phyloP scores from a whole-genome alignment of 2,329 filamentous ascomycete genomes.

The Parafenestella ontariensis region DNA sequence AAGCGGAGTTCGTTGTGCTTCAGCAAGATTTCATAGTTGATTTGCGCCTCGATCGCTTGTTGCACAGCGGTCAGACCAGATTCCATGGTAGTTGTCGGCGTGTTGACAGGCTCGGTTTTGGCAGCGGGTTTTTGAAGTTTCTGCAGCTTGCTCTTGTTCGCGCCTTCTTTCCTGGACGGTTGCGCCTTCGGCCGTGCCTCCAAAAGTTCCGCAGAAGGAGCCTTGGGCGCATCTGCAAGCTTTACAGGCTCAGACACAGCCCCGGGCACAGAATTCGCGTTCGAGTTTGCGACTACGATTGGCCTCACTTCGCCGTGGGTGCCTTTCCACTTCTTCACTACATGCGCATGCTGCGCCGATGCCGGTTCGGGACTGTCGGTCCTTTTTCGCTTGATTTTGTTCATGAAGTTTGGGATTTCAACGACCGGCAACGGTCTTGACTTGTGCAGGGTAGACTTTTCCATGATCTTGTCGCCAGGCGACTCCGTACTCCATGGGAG shows the following conservation, averaged over 20 bases:
- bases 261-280: conserved; percentile 23
- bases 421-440: conserved; percentile 54
- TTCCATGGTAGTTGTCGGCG: conserved; percentile 33
- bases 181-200: conserved; percentile 38
- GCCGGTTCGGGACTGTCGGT: conserved; percentile 56
- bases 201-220: conserved; percentile 28
- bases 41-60: conserved; percentile 81
- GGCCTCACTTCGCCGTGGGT: conserved; percentile 43
- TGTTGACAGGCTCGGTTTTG: conserved; percentile 32
- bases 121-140: conserved; percentile 30
- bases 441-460: conserved; percentile 51
- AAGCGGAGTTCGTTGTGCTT: conserved; percentile 94
- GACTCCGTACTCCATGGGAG: conserved; percentile 57
- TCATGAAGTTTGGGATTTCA: conserved; percentile 54
- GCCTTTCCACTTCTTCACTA: conserved; percentile 50
- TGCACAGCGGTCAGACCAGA: conserved; percentile 60
- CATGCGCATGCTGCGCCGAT: conserved; percentile 39
- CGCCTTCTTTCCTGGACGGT: conserved; percentile 39
- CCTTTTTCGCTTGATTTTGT: conserved; percentile 66
- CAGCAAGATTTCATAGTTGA: conserved; percentile 88
- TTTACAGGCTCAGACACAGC: conserved; percentile 23
- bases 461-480: conserved; percentile 52
- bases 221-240: conserved; percentile 22
- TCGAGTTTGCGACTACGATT: conserved; percentile 18
- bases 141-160: conserved; percentile 37